Base-by-base conservation (phyloP, 2,329 filamentous ascomycete genomes). In the Periconia macrospinosa region DNA sequence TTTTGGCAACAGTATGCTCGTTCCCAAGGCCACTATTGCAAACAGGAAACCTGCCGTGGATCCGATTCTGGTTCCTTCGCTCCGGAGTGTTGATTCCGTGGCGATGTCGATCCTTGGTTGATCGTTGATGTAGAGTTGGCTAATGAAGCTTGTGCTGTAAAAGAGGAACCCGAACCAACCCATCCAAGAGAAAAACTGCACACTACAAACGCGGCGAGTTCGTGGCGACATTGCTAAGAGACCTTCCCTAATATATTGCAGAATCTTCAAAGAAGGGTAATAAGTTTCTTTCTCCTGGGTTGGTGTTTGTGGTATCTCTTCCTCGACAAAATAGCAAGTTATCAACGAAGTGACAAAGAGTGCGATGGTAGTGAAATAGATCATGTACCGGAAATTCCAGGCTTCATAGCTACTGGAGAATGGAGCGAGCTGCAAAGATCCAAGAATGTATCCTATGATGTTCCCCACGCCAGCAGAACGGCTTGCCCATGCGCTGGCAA, bases 101-200 rank as follows among this genome's bases (percentile, higher is more conserved):
- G 11, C 30, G 17, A 45, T 33, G 18, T 23, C 30, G 17, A 20
- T 17, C 13, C 23, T 30, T 5, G n/a, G 37, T 30, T 11, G 11
- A 18, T 19, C 41, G 18, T 56, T 43, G 1, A 54, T 41, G 46
- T 55, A 56, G 20, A 63, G 48, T 33, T 52, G 18, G 41, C 50
- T 50, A 47, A 64, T 58, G 53, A 60, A 71, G 43, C 52, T 69
- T 10, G 69, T 66, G 42, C 60, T 65, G 50, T 74, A 73, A 44
- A 68, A 75, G 13, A 74, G 56, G 50, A 74, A 73, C 6, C 64
- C 64, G 54, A 72, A 74, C 71, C 71, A 74, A 2, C 64, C 68
- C 27, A 73, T 55, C 67, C 68, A 72, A 15, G 69, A 58, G 41
- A 58, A 63, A 63, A 93, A 86, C 70, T 94, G 90, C 0, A 92